These are phyloP conservation scores for Aspergillus novofumigatus DNA, from an alignment of 2,329 filamentous ascomycete genomes.

Conservation along the genomic window DNA sequence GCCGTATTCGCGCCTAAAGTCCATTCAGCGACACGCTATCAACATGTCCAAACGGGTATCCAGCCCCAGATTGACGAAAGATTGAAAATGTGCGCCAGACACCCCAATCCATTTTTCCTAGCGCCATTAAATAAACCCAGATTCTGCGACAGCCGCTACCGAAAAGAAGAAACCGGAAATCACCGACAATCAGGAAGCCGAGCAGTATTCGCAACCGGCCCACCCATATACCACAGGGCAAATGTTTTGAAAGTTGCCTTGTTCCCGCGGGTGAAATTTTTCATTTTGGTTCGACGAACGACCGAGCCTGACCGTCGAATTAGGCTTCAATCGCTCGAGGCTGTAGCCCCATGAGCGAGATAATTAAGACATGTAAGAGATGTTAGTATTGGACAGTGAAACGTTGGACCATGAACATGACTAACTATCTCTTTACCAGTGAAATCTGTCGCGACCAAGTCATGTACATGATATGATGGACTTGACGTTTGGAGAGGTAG, in stretches of 20 bases:
- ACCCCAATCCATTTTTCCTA: no score
- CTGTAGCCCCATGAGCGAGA: constrained; percentile 14
- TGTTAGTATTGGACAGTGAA: constrained; percentile 1
- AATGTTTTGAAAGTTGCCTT: constrained; percentile 8
- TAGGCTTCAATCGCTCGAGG: constrained; percentile 13
- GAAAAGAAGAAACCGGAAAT: not conserved
- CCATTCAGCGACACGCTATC: no score
- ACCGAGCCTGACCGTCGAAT: constrained; percentile 7
- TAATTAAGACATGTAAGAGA: constrained; percentile 9
- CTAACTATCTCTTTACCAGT: constrained; percentile 7
- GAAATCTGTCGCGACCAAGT: constrained; percentile 8
- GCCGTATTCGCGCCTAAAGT: no score
- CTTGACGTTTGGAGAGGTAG: constrained; percentile 11
- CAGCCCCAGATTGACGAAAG: no score
- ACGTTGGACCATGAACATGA: not conserved
- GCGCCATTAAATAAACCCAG: no score
- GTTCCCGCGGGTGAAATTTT: constrained; percentile 10
- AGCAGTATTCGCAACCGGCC: constrained; percentile 3
- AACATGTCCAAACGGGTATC: no score
- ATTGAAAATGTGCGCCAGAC: no score
- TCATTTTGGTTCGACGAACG: constrained; percentile 11
- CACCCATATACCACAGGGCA: constrained; percentile 10
- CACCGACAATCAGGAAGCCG: not conserved
- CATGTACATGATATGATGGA: constrained; percentile 15
- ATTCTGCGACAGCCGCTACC: no score